Evolutionary conservation across 1,139 yeast genomes (phyloP), one percentile per base, ranked within the genome.

Genomic region (Taphrina pruni): DNA sequence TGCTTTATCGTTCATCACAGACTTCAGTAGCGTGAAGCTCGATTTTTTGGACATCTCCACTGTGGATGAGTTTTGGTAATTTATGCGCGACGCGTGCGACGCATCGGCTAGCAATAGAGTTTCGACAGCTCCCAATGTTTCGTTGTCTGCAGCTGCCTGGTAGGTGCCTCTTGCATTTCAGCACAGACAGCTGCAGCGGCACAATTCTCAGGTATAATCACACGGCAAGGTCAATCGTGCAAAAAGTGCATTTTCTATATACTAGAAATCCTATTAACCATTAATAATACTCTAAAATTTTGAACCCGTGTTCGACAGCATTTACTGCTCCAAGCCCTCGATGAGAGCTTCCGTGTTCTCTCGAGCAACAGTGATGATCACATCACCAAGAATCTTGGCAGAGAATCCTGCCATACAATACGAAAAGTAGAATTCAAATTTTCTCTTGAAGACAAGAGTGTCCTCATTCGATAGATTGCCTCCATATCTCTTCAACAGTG

Each of bases 361-460:
- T n/a, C 67, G 54, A 17, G 67, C 67, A n/a, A 64, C 55, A 1
- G 67, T 64, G 46, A 64, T 64, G 35, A 64, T 64, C 36, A 64
- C 61, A 45, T 64, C 67, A 4, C 67, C 67, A 2, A 64, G 55
- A 11, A 64, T 64, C 56, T 54, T 55, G 38, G 52, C 55, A 12
- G 60, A 46, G 38, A 54, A 64, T 20, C 67, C 67, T n/a, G 67
- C 67, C 67, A 64, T 64, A 26, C 67, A 64, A 35, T 64, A 64
- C 26, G 60, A 41, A 35, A 64, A 64, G 61, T 64, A 64, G 39
- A 64, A 64, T 21, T 54, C 60, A 12, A 54, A 64, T 26, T 64
- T 64, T 17, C 67, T 41, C 38, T 64, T 64, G 48, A 64, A 64
- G 48, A 64, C 54, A 20, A 64, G 48, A 17, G 55, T 21, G 38